phyloP scores from a whole-genome alignment of 305 asterid genomes.

The Fraxinus platypoda region DNA sequence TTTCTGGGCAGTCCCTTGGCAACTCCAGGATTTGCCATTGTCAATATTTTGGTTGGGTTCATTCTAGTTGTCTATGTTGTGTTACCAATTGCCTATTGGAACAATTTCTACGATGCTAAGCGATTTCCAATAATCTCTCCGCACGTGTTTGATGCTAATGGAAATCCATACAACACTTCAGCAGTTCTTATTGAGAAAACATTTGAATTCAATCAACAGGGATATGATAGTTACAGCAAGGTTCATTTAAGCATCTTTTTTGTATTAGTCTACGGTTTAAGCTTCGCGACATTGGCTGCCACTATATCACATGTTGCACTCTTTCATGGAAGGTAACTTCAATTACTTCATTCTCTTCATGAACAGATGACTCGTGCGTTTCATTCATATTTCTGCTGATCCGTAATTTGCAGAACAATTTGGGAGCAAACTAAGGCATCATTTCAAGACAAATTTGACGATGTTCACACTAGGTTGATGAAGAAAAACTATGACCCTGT shows the following conservation, averaged over 20 bases:
- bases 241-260: conserved; percentile 57
- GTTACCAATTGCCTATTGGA: conserved; percentile 61
- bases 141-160: conserved; percentile 49
- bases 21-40: conserved; percentile 64
- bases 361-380: neutral
- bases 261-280: conserved; percentile 49
- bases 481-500: conserved; percentile 62
- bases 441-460: conserved; percentile 47
- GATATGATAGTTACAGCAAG: conserved; percentile 58
- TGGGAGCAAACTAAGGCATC: conserved; percentile 62
- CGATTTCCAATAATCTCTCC: conserved; percentile 58
- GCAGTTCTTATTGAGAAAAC: conserved; percentile 31
- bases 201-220: conserved; percentile 44
- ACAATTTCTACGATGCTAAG: conserved; percentile 43
- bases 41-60: conserved; percentile 61
- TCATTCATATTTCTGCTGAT: neutral
- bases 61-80: conserved; percentile 39
- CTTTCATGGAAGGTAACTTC: conserved; percentile 59
- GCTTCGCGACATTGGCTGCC: conserved; percentile 62
- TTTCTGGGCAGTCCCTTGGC: conserved; percentile 71
- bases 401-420: conserved; percentile 35
- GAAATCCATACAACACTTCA: conserved; percentile 48
- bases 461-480: conserved; percentile 64
- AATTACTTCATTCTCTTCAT: neutral
- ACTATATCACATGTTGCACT: conserved; percentile 65